Percentiles rank a stretch among this genome's conserved stretches.
Conservation (phyloP, 2,329 filamentous ascomycete genomes). For the Alternaria longipes region DNA sequence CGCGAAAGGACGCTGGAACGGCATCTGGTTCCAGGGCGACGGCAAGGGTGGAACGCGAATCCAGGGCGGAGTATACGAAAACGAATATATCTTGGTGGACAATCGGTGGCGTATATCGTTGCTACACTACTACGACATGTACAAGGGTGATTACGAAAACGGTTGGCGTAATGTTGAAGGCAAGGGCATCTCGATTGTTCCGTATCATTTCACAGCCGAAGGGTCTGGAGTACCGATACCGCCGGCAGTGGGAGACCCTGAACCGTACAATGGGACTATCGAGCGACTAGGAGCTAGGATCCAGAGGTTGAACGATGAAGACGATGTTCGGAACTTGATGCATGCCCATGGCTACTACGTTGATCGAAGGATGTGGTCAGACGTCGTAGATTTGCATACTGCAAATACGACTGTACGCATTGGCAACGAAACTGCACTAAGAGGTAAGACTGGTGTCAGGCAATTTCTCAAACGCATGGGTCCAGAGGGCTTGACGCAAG, state of each 20-base stretch:
- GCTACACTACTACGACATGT: constrained; percentile 33
- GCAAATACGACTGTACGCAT: constrained; percentile 20
- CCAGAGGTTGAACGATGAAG: constrained; percentile 32
- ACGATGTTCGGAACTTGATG: constrained; percentile 36
- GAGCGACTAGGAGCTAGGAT: constrained; percentile 24
- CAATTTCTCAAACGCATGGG: constrained; percentile 33
- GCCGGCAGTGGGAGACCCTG: constrained; percentile 12
- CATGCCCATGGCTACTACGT: constrained; percentile 37
- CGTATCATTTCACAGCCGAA: constrained; percentile 36
- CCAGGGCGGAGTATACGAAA: constrained; percentile 38
- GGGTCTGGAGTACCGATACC: constrained; percentile 32
- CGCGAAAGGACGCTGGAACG: constrained; percentile 38
- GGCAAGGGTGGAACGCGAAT: constrained; percentile 28
- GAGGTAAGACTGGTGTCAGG: constrained; percentile 25
- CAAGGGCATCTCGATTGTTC: constrained; percentile 26
- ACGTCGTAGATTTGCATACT: constrained; percentile 27
- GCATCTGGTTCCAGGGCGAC: constrained; percentile 34
- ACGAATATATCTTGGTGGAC: constrained; percentile 26
- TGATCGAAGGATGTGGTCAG: constrained; percentile 38
- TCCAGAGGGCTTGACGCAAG: constrained; percentile 29
- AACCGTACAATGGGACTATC: constrained; percentile 12
- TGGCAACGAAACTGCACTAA: constrained; percentile 14
- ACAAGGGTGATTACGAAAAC: constrained; percentile 29
- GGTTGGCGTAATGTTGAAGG: constrained; percentile 34
- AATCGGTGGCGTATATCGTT: constrained; percentile 29